Conservation (phyloP, 2,329 filamentous ascomycete genomes). For the Ascochyta clinopodiicola region DNA sequence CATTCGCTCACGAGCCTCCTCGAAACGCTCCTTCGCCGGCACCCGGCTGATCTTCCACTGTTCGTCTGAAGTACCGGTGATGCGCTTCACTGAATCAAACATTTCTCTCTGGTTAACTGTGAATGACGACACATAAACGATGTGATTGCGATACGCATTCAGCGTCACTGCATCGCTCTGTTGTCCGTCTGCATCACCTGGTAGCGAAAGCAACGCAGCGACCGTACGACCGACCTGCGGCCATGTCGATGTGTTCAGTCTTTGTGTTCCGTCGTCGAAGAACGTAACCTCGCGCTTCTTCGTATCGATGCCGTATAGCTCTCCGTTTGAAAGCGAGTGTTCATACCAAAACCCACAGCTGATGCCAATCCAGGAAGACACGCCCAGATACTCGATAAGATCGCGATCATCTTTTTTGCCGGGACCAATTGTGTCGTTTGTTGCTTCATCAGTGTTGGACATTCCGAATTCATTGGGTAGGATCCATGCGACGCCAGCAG, state of each 20-base stretch:
- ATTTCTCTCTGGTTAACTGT: slow-evolving; percentile 46
- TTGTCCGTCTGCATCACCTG: slow-evolving; percentile 24
- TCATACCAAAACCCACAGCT: slow-evolving; percentile 48
- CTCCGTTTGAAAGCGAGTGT: slow-evolving; percentile 37
- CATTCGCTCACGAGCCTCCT: slow-evolving; percentile 56
- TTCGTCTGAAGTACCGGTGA: slow-evolving; percentile 39
- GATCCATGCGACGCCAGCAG: slow-evolving; percentile 49
- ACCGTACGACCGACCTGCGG: slow-evolving; percentile 41
- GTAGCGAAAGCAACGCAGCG: slow-evolving; percentile 43
- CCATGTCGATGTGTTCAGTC: slow-evolving; percentile 43
- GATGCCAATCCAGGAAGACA: slow-evolving; percentile 34
- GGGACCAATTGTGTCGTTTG: slow-evolving; percentile 12
- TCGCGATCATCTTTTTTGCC: slow-evolving; percentile 19
- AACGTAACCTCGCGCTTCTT: slow-evolving; percentile 36
- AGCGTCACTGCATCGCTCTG: slow-evolving; percentile 23
- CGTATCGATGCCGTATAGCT: slow-evolving; percentile 47
- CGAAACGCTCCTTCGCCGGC: slow-evolving; percentile 55
- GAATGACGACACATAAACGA: slow-evolving; percentile 48
- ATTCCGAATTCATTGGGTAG: slow-evolving; percentile 50
- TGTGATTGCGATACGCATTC: slow-evolving; percentile 37
- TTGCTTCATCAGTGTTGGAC: slow-evolving; percentile 33
- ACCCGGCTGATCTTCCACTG: slow-evolving; percentile 54
- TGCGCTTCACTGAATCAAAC: slow-evolving; percentile 43
- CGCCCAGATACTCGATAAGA: slow-evolving; percentile 31
- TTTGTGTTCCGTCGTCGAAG: slow-evolving; percentile 39